These are phyloP conservation scores for Bruguiera hainesii DNA, from an alignment of 441 rosid genomes.

Conservation along the genomic window DNA sequence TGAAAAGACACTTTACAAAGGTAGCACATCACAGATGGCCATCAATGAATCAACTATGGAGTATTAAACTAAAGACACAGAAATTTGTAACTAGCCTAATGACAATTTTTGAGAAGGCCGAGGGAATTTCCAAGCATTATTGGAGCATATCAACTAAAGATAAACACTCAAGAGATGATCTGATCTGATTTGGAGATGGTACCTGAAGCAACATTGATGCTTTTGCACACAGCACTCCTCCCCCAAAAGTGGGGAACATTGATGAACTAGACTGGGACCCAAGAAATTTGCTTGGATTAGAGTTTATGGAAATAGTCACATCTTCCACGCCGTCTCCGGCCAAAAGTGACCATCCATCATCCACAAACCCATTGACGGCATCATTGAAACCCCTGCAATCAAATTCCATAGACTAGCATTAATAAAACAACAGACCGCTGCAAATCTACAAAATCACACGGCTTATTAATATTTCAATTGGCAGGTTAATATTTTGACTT, in stretches of 20 bases:
- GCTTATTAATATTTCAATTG: background rate
- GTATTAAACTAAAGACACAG: too few species aligned
- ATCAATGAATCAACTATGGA: background rate
- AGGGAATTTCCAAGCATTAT: background rate
- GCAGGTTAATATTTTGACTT: background rate
- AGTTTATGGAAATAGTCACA: slow-evolving; percentile 66
- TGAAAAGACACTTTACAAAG: background rate
- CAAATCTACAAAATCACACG: background rate
- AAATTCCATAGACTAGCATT: slow-evolving; percentile 11
- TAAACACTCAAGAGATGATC: background rate
- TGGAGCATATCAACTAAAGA: background rate
- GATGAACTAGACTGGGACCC: slow-evolving; percentile 65
- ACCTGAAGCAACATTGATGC: slow-evolving; percentile 95
- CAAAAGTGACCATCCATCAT: slow-evolving; percentile 87
- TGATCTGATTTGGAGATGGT: slow-evolving; percentile 10
- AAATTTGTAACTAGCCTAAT: too few species aligned
- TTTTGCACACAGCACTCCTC: slow-evolving; percentile 89
- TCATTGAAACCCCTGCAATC: slow-evolving; percentile 86
- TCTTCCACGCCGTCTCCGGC: slow-evolving; percentile 79
- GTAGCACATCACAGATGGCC: background rate
- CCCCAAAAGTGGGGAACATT: slow-evolving; percentile 70
- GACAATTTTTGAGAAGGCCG: background rate
- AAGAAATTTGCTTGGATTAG: slow-evolving; percentile 64
- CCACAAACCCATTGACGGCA: slow-evolving; percentile 86
- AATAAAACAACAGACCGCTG: background rate